Percentiles rank a stretch among this genome's conserved stretches.
These are phyloP conservation scores for Juglanconis sp. DNA, from an alignment of 2,329 filamentous ascomycete genomes.

Conservation along the genomic window DNA sequence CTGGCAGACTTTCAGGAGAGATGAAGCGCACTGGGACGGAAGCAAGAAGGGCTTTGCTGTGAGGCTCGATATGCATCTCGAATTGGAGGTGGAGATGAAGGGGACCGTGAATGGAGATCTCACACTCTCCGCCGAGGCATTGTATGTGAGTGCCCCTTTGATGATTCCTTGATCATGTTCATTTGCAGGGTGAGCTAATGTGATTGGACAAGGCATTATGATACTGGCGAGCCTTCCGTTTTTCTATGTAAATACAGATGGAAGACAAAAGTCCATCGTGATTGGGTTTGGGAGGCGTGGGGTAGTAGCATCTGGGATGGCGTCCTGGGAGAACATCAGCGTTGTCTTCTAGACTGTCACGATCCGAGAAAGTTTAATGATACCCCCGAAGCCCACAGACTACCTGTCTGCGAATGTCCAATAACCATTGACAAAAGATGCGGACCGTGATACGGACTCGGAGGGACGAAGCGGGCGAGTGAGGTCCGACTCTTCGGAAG, in stretches of 20 bases:
- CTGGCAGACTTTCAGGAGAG: slow-evolving; percentile 1
- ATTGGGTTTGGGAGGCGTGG: too few species aligned
- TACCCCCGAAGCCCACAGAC: too few species aligned
- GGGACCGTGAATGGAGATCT: slow-evolving; percentile 14
- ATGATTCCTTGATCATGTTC: background rate
- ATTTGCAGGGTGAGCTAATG: background rate
- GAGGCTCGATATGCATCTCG: slow-evolving; percentile 10
- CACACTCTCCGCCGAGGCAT: slow-evolving; percentile 12
- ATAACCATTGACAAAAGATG: background rate
- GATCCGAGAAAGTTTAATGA: too few species aligned
- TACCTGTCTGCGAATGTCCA: background rate
- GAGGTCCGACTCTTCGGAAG: background rate
- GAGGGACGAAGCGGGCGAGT: background rate
- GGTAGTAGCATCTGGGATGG: too few species aligned
- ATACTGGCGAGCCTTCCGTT: slow-evolving; percentile 1
- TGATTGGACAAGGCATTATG: background rate
- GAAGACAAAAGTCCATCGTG: too few species aligned
- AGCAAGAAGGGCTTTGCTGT: slow-evolving; percentile 13
- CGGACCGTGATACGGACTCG: too few species aligned
- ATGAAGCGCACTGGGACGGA: slow-evolving; percentile 7
- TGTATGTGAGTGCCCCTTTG: slow-evolving; percentile 8
- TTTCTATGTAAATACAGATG: background rate
- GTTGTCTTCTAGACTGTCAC: too few species aligned
- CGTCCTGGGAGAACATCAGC: too few species aligned
- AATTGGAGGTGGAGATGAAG: slow-evolving; percentile 13